A percentile compares a stretch with the other conserved stretches of the same genome.
Conservation (phyloP, 2,329 filamentous ascomycete species). For the Alternaria sp. region DNA sequence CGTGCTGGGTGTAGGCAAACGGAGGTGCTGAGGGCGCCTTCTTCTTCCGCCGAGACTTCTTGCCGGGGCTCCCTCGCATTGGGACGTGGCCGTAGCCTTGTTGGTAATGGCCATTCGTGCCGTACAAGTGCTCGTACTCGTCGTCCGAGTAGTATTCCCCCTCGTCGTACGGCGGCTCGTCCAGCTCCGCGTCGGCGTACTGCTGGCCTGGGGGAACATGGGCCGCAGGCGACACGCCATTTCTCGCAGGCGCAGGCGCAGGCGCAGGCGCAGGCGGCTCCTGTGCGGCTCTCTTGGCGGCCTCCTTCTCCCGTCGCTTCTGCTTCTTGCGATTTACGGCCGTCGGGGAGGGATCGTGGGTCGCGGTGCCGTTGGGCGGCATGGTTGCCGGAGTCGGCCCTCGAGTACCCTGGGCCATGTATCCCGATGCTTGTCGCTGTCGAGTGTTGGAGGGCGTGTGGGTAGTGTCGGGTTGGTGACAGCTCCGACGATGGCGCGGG, state of each 20-base stretch:
- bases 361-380: constrained; percentile 53
- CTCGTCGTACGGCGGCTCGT: constrained; percentile 51
- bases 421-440: not conserved
- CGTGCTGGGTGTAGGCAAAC: constrained; percentile 42
- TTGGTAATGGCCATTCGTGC: constrained; percentile 45
- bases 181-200: constrained; percentile 56
- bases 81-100: constrained; percentile 37
- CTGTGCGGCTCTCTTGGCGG: constrained; percentile 65
- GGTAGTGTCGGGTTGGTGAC: constrained; percentile 20
- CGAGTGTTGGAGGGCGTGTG: constrained; percentile 1
- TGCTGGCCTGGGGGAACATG: constrained; percentile 36
- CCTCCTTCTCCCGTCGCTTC: constrained; percentile 86
- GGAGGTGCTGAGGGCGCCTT: constrained; percentile 55
- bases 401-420: constrained; percentile 51
- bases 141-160: constrained; percentile 56
- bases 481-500: constrained; percentile 23
- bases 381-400: constrained; percentile 41
- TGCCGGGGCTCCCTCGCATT: constrained; percentile 31
- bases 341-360: constrained; percentile 51
- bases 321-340: constrained; percentile 91
- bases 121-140: constrained; percentile 47
- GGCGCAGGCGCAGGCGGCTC: constrained; percentile 35
- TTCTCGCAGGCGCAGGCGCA: constrained; percentile 36
- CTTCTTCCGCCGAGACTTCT: constrained; percentile 75
- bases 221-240: constrained; percentile 38